A percentile compares a stretch with the other conserved stretches of the same genome.
Evolutionary conservation across 2,329 filamentous ascomycete species (phyloP).

Genomic region (Scorias spongiosa): DNA sequence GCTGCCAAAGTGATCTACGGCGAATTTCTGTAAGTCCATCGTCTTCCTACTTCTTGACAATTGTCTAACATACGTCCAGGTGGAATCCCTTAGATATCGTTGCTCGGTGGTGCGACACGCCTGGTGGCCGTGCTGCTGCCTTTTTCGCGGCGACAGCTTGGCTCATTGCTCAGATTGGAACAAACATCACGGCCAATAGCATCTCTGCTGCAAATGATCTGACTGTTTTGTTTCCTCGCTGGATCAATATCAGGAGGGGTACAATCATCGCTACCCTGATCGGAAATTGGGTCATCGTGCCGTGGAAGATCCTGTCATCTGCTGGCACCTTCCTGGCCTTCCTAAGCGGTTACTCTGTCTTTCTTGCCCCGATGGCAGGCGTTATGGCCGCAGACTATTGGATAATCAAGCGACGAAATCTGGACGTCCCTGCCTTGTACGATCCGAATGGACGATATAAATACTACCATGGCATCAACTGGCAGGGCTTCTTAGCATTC

Average conservation of each 20-base stretch:
- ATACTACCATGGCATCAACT: slow-evolving; percentile 40
- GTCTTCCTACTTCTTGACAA: slow-evolving; percentile 20
- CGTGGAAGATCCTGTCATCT: slow-evolving; percentile 48
- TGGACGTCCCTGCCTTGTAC: slow-evolving; percentile 37
- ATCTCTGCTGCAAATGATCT: slow-evolving; percentile 40
- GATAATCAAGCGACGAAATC: slow-evolving; percentile 35
- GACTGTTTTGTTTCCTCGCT: slow-evolving; percentile 34
- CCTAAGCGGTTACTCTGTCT: slow-evolving; percentile 41
- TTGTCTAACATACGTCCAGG: neutral
- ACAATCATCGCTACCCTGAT: slow-evolving; percentile 32
- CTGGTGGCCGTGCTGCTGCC: slow-evolving; percentile 5
- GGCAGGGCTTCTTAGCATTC: slow-evolving; percentile 42
- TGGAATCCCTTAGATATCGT: slow-evolving; percentile 12
- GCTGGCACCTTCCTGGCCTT: slow-evolving; percentile 37
- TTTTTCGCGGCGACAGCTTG: slow-evolving; percentile 6
- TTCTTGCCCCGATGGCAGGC: slow-evolving; percentile 47
- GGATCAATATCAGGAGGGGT: slow-evolving; percentile 27
- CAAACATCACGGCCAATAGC: slow-evolving; percentile 37
- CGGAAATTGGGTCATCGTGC: slow-evolving; percentile 40
- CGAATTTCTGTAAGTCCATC: slow-evolving; percentile 27
- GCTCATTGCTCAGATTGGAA: slow-evolving; percentile 43
- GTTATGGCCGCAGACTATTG: slow-evolving; percentile 48
- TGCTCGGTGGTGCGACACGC: slow-evolving; percentile 3
- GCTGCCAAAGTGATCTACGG: slow-evolving; percentile 35
- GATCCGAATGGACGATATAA: slow-evolving; percentile 32